Evolutionary conservation across 495 filamentous ascomycete species (phyloP).

Genomic region (Clohesyomyces aquaticus): DNA sequence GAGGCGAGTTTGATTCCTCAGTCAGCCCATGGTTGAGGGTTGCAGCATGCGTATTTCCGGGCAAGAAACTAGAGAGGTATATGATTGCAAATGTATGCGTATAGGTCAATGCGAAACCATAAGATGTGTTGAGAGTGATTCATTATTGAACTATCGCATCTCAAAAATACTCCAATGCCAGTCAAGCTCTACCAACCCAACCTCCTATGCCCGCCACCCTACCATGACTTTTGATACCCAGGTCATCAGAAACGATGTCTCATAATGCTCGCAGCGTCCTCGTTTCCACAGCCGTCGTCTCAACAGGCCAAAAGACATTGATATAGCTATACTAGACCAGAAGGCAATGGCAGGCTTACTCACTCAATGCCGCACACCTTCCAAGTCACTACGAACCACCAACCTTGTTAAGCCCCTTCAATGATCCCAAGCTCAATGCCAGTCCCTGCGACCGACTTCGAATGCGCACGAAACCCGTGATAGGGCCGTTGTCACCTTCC

Average conservation of each 20-base stretch:
- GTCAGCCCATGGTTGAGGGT: no score
- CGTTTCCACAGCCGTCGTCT: neutral
- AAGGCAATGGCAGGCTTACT: neutral
- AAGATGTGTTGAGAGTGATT: neutral
- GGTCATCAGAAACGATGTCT: neutral
- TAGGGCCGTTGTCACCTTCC: slow-evolving; percentile 90
- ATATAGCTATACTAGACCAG: neutral
- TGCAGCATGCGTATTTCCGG: no score
- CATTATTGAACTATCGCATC: neutral
- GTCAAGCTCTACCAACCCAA: neutral
- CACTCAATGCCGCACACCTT: neutral
- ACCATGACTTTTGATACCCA: neutral
- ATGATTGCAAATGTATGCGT: no score
- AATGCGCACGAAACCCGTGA: slow-evolving; percentile 99
- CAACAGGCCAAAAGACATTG: neutral
- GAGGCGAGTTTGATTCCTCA: no score
- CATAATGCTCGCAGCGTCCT: neutral
- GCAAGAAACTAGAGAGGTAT: no score
- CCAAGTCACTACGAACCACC: slow-evolving; percentile 46
- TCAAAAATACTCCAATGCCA: neutral
- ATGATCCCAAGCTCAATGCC: slow-evolving; percentile 87
- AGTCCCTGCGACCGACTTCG: slow-evolving; percentile 95
- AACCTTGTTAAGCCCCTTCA: slow-evolving; percentile 93
- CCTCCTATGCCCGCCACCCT: no score
- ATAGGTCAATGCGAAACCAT: no score